These are phyloP conservation scores for Candida tibetensis DNA, from an alignment of 805 yeast genomes.

Conservation along the genomic window DNA sequence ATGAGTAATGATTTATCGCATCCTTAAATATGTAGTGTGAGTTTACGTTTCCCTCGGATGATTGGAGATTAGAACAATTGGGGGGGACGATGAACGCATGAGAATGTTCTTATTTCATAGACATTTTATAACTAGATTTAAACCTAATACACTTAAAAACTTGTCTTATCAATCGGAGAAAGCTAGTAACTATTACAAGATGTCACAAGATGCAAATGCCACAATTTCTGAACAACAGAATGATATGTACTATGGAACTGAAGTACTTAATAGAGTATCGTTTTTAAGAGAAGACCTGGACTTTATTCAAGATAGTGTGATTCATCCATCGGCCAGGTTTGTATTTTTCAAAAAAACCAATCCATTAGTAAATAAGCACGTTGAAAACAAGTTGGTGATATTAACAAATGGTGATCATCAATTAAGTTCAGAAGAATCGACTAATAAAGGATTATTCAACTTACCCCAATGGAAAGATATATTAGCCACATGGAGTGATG, in stretches of 20 bases:
- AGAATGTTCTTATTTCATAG: background rate
- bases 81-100: background rate
- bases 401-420: slow-evolving; percentile 38
- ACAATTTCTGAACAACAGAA: slow-evolving; percentile 10
- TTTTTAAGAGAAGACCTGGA: slow-evolving; percentile 56
- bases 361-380: slow-evolving; percentile 33
- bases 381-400: slow-evolving; percentile 27
- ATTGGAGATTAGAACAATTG: background rate
- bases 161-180: background rate
- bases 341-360: slow-evolving; percentile 37
- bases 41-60: background rate
- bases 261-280: slow-evolving; percentile 60
- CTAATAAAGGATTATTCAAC: slow-evolving; percentile 21
- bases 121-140: background rate
- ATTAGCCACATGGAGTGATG: slow-evolving; percentile 25
- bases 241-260: slow-evolving; percentile 43
- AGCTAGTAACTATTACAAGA: slow-evolving; percentile 8
- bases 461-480: slow-evolving; percentile 11
- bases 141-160: background rate
- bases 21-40: background rate
- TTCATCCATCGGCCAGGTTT: slow-evolving; percentile 48
- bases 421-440: slow-evolving; percentile 16
- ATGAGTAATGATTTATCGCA: too few species aligned
- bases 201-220: slow-evolving; percentile 8
- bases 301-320: slow-evolving; percentile 47